phyloP scores from a whole-genome alignment of 768 basidiomycete genomes.

The Lactarius psammicola region DNA sequence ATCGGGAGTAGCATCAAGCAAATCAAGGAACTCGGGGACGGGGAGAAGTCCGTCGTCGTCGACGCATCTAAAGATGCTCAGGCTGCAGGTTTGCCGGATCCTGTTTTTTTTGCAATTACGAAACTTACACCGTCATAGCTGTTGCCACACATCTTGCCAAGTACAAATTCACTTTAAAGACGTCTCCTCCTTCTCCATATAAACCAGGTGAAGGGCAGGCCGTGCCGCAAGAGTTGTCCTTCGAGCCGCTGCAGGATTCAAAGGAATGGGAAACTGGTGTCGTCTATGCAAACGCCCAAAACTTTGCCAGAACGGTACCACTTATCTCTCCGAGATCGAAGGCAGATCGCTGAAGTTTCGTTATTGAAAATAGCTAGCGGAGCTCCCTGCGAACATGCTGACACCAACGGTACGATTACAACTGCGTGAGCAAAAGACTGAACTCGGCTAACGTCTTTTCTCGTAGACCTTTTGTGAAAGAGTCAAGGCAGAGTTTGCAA shows the following conservation, averaged over 20 bases:
- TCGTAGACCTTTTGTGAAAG: slow-evolving; percentile 67
- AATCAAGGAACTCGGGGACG: slow-evolving; percentile 57
- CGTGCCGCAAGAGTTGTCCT: slow-evolving; percentile 48
- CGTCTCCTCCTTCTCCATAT: slow-evolving; percentile 61
- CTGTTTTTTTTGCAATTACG: slow-evolving; percentile 4
- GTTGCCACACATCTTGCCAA: slow-evolving; percentile 74
- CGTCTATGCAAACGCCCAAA: slow-evolving; percentile 74
- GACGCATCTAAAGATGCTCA: slow-evolving; percentile 70
- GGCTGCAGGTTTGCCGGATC: slow-evolving; percentile 58
- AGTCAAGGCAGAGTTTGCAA: slow-evolving; percentile 61
- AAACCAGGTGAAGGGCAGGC: slow-evolving; percentile 57
- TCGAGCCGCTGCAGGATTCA: slow-evolving; percentile 48
- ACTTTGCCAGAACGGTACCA: slow-evolving; percentile 71
- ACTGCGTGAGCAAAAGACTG: not conserved
- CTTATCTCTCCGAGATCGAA: not conserved
- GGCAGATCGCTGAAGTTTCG: not conserved
- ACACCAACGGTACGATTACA: slow-evolving; percentile 64
- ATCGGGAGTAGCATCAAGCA: slow-evolving; percentile 73
- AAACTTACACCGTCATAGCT: slow-evolving; percentile 43
- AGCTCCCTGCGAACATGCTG: slow-evolving; percentile 82
- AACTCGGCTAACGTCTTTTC: slow-evolving; percentile 26
- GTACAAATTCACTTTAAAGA: slow-evolving; percentile 79
- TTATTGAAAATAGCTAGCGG: slow-evolving; percentile 59
- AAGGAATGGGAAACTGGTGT: slow-evolving; percentile 72
- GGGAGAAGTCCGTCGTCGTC: slow-evolving; percentile 55